A percentile compares a stretch with the other conserved stretches of the same genome.
These are phyloP conservation scores for Fusarium ambrosium DNA, from an alignment of 2,329 filamentous ascomycete genomes.

Conservation along the genomic window DNA sequence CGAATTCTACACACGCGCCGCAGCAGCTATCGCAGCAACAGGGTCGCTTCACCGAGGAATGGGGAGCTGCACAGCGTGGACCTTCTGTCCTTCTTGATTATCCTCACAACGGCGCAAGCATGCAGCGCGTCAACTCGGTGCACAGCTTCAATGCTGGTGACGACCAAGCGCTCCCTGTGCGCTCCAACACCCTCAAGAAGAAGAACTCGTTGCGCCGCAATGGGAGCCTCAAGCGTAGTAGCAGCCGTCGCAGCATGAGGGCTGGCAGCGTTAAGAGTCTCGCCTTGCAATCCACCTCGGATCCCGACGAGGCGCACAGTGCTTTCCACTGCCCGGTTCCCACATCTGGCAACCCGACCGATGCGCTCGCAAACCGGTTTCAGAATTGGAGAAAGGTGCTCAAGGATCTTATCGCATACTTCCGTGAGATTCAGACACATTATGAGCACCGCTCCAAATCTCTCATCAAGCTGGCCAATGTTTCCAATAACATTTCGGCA, in stretches of 20 bases:
- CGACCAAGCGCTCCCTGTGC: constrained; percentile 57
- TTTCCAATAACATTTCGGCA: constrained; percentile 82
- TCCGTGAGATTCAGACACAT: constrained; percentile 89
- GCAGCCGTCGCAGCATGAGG: constrained; percentile 84
- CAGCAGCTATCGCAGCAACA: constrained; percentile 43
- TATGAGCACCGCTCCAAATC: constrained; percentile 90
- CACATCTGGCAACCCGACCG: constrained; percentile 88
- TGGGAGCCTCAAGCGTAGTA: constrained; percentile 81
- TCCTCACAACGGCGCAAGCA: constrained; percentile 50
- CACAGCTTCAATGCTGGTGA: constrained; percentile 66
- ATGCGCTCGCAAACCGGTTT: constrained; percentile 87
- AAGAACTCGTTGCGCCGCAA: constrained; percentile 82
- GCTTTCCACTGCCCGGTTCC: constrained; percentile 92
- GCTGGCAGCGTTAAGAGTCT: constrained; percentile 90
- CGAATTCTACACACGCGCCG: constrained; percentile 36
- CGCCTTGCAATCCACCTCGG: constrained; percentile 75
- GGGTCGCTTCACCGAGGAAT: constrained; percentile 77
- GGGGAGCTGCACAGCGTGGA: constrained; percentile 77
- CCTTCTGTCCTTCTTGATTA: constrained; percentile 71
- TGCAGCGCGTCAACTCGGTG: constrained; percentile 74
- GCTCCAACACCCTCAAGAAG: constrained; percentile 87
- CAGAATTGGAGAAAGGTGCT: constrained; percentile 97
- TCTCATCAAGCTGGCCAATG: constrained; percentile 84
- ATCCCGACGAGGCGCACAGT: constrained; percentile 80
- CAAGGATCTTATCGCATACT: constrained; percentile 94